A percentile compares a stretch with the other conserved stretches of the same genome.
Evolutionary conservation across 352 stramenopile species (phyloP).

Genomic region (Phytophthora hibernalis): DNA sequence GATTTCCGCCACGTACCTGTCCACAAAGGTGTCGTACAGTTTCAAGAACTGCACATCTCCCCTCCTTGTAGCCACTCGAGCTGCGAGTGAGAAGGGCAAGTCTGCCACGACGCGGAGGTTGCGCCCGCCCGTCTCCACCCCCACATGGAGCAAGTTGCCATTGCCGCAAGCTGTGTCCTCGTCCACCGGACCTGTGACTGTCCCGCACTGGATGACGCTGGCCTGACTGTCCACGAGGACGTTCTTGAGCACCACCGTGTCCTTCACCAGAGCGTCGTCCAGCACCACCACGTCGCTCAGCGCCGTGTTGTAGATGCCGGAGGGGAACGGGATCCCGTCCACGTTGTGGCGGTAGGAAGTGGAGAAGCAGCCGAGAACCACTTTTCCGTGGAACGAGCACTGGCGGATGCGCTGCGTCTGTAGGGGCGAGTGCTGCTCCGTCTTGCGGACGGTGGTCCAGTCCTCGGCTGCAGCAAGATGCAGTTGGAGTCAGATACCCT

Average conservation of each 20-base stretch:
- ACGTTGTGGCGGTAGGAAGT: conserved; percentile 41
- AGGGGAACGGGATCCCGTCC: conserved; percentile 60
- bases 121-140: conserved; percentile 83
- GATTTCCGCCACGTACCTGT: conserved; percentile 58
- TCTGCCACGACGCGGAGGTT: conserved; percentile 77
- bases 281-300: conserved; percentile 69
- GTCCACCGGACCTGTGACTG: conserved; percentile 49
- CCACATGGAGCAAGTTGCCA: conserved; percentile 71
- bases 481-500: not conserved
- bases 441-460: conserved; percentile 69
- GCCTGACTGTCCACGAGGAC: conserved; percentile 58
- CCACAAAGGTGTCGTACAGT: conserved; percentile 58
- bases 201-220: conserved; percentile 72
- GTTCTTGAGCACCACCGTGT: conserved; percentile 64
- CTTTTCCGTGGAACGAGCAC: conserved; percentile 71
- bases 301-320: conserved; percentile 74
- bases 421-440: conserved; percentile 21
- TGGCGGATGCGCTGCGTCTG: conserved; percentile 56
- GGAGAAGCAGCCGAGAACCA: conserved; percentile 68
- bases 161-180: conserved; percentile 50
- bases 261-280: conserved; percentile 77
- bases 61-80: conserved; percentile 50
- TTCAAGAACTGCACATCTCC: conserved; percentile 47
- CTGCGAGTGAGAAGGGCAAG: conserved; percentile 68
- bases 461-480: conserved; percentile 51